A percentile compares a stretch with the other conserved stretches of the same genome.
Evolutionary conservation across 2,329 filamentous ascomycete genomes (phyloP).

Genomic region (Ascochyta clinopodiicola): DNA sequence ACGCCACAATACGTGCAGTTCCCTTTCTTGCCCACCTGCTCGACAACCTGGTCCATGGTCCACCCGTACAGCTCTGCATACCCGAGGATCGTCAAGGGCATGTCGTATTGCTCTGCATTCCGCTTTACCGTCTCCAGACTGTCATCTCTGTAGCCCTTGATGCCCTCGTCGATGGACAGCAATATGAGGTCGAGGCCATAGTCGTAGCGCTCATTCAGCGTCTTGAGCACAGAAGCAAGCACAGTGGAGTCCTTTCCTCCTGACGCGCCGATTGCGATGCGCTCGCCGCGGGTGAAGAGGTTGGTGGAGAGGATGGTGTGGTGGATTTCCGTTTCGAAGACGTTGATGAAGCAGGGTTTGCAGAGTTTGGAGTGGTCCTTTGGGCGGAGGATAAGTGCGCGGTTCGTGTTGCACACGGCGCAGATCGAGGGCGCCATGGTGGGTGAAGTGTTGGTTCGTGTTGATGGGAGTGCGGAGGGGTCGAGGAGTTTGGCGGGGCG

Average conservation of each 20-base stretch:
- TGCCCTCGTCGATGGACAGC: conserved; percentile 94
- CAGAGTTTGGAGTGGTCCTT: conserved; percentile 96
- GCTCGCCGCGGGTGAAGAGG: conserved; percentile 85
- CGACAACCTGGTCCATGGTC: conserved; percentile 99
- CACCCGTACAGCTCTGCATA: conserved; percentile 96
- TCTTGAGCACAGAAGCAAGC: conserved; percentile 91
- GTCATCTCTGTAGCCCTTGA: conserved; percentile 95
- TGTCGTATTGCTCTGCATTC: conserved; percentile 87
- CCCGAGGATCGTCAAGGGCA: conserved; percentile 89
- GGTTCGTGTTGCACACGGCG: conserved; percentile 74
- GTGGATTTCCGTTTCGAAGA: conserved; percentile 94
- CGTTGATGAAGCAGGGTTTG: conserved; percentile 80
- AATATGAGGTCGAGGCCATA: conserved; percentile 88
- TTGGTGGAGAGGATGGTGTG: conserved; percentile 83
- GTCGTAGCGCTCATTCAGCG: conserved; percentile 84
- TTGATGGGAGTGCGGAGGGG: background rate
- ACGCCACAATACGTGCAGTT: conserved; percentile 99
- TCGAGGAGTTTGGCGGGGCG: conserved; percentile 12
- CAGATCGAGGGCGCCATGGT: conserved; percentile 80
- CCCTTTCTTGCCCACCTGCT: conserved; percentile 94
- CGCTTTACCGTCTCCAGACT: conserved; percentile 95
- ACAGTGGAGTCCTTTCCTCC: conserved; percentile 98
- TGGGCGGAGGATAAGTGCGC: conserved; percentile 88
- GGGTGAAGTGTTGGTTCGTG: conserved; percentile 1
- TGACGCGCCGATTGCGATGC: conserved; percentile 91